These are phyloP conservation scores for Hypoxylon sp. DNA, from an alignment of 2,329 filamentous ascomycete genomes.

Conservation along the genomic window DNA sequence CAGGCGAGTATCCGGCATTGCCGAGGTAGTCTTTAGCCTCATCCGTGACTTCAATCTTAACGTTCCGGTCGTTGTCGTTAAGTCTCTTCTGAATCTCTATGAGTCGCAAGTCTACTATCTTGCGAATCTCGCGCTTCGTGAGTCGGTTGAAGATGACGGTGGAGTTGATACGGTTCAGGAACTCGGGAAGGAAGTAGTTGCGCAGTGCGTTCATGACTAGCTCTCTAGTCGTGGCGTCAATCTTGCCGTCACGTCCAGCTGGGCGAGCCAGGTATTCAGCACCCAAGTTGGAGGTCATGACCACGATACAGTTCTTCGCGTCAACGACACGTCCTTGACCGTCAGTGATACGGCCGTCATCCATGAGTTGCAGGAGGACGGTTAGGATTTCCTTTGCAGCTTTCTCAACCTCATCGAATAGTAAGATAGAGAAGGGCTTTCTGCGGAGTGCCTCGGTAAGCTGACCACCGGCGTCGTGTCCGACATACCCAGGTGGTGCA, in stretches of 20 bases:
- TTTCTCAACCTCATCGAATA: constrained; percentile 99
- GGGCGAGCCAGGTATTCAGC: constrained; percentile 91
- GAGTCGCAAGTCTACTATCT: constrained; percentile 92
- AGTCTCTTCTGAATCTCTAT: constrained; percentile 91
- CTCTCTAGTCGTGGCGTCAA: constrained; percentile 85
- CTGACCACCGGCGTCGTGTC: constrained; percentile 94
- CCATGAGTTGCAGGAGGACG: constrained; percentile 98
- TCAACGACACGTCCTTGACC: constrained; percentile 95
- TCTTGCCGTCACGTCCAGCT: constrained; percentile 79
- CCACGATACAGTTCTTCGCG: constrained; percentile 97
- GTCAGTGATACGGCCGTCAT: constrained; percentile 97
- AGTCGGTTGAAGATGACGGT: constrained; percentile 99
- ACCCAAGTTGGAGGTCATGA: constrained; percentile 98
- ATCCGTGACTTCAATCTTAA: constrained; percentile 81
- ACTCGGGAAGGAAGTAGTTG: constrained; percentile 97
- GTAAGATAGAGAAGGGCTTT: constrained; percentile 94
- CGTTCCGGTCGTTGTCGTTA: constrained; percentile 83
- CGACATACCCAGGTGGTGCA: constrained; percentile 95
- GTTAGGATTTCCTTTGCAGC: constrained; percentile 97
- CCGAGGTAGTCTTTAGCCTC: constrained; percentile 95
- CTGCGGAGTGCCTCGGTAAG: constrained; percentile 93
- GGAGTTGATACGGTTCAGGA: constrained; percentile 96
- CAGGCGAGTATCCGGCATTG: constrained; percentile 89
- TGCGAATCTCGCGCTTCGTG: constrained; percentile 86
- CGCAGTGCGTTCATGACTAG: constrained; percentile 90